Evolutionary conservation across 2,329 filamentous ascomycete genomes (phyloP).

Genomic region (Hymenoscyphus repandus): DNA sequence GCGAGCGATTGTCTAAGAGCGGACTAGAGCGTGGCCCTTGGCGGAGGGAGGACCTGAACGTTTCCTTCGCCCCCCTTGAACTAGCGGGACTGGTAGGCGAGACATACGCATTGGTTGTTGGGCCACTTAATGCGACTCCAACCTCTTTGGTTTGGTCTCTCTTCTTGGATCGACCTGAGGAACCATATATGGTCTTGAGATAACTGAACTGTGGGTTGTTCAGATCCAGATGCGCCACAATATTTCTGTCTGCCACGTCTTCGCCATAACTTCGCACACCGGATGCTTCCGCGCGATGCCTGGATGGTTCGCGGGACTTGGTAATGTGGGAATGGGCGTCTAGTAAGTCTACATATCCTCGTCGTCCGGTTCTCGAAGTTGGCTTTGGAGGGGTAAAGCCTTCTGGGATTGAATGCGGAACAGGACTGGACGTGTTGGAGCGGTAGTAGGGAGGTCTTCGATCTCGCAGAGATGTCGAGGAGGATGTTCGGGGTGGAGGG

Average conservation of each 20-base stretch:
- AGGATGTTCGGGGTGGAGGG: not conserved
- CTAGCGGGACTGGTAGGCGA: too few species aligned
- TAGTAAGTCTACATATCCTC: conserved; percentile 45
- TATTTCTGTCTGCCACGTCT: conserved; percentile 58
- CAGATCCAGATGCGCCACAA: conserved; percentile 14
- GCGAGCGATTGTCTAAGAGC: too few species aligned
- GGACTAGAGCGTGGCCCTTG: too few species aligned
- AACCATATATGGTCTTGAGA: conserved; percentile 11
- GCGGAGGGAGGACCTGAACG: not conserved
- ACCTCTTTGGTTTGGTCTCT: not conserved
- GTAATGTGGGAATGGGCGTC: conserved; percentile 51
- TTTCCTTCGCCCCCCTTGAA: too few species aligned
- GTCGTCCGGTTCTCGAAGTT: conserved; percentile 10
- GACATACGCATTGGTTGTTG: too few species aligned
- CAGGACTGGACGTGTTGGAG: too few species aligned
- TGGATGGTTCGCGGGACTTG: conserved; percentile 36
- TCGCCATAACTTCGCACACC: conserved; percentile 55
- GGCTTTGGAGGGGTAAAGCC: conserved; percentile 2
- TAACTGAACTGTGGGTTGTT: conserved; percentile 19
- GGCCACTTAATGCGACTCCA: not conserved
- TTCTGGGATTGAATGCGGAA: not conserved
- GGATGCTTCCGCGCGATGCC: conserved; percentile 42
- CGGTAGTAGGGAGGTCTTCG: too few species aligned
- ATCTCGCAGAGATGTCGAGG: conserved; percentile 1
- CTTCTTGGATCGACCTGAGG: not conserved